phyloP scores from a whole-genome alignment of 192 early-diverging fungal species.

The Coemansia furcata region DNA sequence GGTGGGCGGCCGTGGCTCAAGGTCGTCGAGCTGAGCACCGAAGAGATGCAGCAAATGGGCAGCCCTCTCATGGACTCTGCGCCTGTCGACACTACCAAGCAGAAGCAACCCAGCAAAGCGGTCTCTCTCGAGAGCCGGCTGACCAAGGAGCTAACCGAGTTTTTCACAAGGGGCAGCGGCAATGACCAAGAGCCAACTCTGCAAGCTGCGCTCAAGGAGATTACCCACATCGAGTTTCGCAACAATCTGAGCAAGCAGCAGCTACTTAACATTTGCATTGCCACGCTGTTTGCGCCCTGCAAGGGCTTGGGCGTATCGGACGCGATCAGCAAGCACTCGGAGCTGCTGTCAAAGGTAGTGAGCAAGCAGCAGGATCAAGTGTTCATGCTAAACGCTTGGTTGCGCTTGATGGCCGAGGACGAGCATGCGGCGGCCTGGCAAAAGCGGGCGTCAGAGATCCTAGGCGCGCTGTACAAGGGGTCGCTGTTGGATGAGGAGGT shows the following conservation, averaged over 20 bases:
- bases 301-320: constrained; percentile 26
- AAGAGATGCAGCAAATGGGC: constrained; percentile 46
- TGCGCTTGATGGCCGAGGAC: constrained; percentile 30
- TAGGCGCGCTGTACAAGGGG: constrained; percentile 67
- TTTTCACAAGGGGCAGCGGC: constrained; percentile 8
- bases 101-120: constrained; percentile 18
- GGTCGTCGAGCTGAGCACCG: constrained; percentile 38
- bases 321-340: constrained; percentile 12
- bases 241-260: constrained; percentile 79
- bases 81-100: constrained; percentile 10
- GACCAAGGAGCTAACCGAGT: constrained; percentile 19
- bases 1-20: constrained; percentile 47
- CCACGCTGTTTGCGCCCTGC: constrained; percentile 49
- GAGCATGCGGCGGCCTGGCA: constrained; percentile 43
- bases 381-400: constrained; percentile 51
- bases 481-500: constrained; percentile 82
- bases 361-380: constrained; percentile 40
- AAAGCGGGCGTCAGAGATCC: constrained; percentile 58
- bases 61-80: constrained; percentile 23
- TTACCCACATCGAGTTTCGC: constrained; percentile 81
- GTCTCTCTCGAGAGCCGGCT: constrained; percentile 35
- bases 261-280: constrained; percentile 65
- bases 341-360: constrained; percentile 38
- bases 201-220: constrained; percentile 70
- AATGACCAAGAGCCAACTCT: constrained; percentile 16